Conservation (phyloP, 352 stramenopile species). For the Pythium scleroteichum region DNA sequence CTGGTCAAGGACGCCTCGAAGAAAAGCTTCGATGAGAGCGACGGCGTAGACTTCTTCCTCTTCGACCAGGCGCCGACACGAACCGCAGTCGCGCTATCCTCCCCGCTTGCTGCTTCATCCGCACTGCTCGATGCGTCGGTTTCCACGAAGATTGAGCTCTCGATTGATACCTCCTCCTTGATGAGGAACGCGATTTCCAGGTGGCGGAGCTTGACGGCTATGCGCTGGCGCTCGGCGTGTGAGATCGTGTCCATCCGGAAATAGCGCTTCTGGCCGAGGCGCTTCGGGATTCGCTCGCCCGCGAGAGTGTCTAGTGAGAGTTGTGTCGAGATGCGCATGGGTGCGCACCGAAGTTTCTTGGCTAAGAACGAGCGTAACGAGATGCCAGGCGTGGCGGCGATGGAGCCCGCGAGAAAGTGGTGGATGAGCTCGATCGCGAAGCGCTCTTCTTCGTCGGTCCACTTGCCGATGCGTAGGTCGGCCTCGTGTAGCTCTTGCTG, state of each 20-base stretch:
- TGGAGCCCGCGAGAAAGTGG: conserved; percentile 26
- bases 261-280: conserved; percentile 35
- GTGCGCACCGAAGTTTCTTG: conserved; percentile 34
- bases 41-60: conserved; percentile 76
- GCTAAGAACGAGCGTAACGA: conserved; percentile 35
- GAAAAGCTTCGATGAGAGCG: conserved; percentile 87
- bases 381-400: conserved; percentile 23
- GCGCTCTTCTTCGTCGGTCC: conserved; percentile 35
- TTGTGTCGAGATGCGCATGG: conserved; percentile 41
- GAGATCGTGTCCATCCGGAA: conserved; percentile 21
- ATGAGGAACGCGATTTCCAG: conserved; percentile 23
- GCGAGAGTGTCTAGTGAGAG: conserved; percentile 28
- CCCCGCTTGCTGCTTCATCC: conserved; percentile 5
- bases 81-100: conserved; percentile 9
- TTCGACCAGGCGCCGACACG: conserved; percentile 34
- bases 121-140: not conserved
- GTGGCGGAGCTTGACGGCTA: conserved; percentile 13
- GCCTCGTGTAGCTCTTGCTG: not conserved
- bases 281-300: conserved; percentile 30
- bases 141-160: not conserved
- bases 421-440: conserved; percentile 32
- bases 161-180: conserved; percentile 20
- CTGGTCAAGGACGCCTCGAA: conserved; percentile 76
- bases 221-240: conserved; percentile 9
- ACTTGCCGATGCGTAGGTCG: conserved; percentile 34